Conservation (phyloP, 2,329 filamentous ascomycete genomes). For the Neonectria hederae region DNA sequence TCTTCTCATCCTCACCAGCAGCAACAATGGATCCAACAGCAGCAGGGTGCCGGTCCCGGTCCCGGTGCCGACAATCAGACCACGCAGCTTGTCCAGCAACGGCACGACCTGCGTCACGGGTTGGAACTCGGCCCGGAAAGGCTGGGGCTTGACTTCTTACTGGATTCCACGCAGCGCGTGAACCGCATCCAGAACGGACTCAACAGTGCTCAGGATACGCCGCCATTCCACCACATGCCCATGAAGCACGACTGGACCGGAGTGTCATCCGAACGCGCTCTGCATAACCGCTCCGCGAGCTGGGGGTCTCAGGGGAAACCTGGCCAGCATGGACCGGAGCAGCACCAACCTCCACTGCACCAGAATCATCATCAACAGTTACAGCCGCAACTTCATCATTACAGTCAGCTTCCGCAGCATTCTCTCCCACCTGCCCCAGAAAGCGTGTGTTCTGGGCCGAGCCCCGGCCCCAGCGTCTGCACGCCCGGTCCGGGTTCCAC, state of each 20-base stretch:
- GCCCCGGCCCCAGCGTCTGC: constrained; percentile 28
- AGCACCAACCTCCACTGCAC: constrained; percentile 28
- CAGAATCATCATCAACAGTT: constrained; percentile 8
- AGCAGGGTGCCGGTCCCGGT: neutral
- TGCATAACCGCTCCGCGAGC: constrained; percentile 37
- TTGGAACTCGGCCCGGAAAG: constrained; percentile 72
- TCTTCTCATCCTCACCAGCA: constrained; percentile 28
- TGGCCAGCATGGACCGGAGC: constrained; percentile 28
- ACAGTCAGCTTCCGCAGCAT: constrained; percentile 18
- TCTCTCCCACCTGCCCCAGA: constrained; percentile 33
- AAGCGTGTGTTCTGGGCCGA: constrained; percentile 34
- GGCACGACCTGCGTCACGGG: constrained; percentile 61
- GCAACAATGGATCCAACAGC: constrained; percentile 20
- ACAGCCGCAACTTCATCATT: constrained; percentile 21
- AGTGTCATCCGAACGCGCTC: constrained; percentile 38
- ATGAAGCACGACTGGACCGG: constrained; percentile 62
- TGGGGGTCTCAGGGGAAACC: constrained; percentile 38
- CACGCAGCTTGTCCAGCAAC: constrained; percentile 56
- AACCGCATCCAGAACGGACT: constrained; percentile 61
- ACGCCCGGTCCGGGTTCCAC: constrained; percentile 24
- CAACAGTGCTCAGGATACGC: constrained; percentile 58
- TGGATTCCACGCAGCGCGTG: constrained; percentile 68
- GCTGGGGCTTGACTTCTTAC: constrained; percentile 77
- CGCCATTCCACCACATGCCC: constrained; percentile 55
- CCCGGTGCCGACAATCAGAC: constrained; percentile 21